phyloP scores from a whole-genome alignment of 2,329 filamentous ascomycete species.

The Sporothrix pseudoabietina region DNA sequence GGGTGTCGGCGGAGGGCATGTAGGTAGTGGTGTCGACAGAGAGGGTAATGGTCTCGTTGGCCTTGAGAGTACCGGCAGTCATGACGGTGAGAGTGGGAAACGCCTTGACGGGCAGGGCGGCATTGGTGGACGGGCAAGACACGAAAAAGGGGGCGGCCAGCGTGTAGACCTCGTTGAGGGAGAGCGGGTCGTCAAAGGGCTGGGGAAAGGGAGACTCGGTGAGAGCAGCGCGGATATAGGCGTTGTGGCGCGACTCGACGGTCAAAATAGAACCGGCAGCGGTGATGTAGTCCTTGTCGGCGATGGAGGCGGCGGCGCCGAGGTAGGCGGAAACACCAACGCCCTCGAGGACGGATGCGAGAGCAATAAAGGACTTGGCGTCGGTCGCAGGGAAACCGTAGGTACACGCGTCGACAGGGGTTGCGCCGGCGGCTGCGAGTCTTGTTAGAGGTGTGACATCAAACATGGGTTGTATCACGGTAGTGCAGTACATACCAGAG shows the following conservation, averaged over 20 bases:
- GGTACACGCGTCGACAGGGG: background rate
- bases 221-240: conserved; percentile 5
- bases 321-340: conserved; percentile 10
- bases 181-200: conserved; percentile 8
- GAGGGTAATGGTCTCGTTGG: background rate
- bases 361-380: background rate
- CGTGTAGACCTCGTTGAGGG: conserved; percentile 10
- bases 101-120: conserved; percentile 1
- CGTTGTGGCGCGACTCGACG: conserved; percentile 2
- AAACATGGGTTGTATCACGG: background rate
- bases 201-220: conserved; percentile 4
- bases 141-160: conserved; percentile 5
- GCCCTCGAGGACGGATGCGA: conserved; percentile 13
- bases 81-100: background rate
- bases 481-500: background rate
- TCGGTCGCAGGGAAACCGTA: conserved; percentile 8
- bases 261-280: conserved; percentile 4
- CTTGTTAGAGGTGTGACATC: conserved; percentile 1
- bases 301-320: conserved; percentile 12
- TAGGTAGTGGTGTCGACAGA: conserved; percentile 1
- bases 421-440: conserved; percentile 3
- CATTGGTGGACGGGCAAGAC: conserved; percentile 5
- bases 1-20: conserved; percentile 4
- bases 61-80: background rate
- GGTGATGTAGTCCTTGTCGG: conserved; percentile 13